Conservation (phyloP, 306 rosid species). For the Hippophae gyantsensis region DNA sequence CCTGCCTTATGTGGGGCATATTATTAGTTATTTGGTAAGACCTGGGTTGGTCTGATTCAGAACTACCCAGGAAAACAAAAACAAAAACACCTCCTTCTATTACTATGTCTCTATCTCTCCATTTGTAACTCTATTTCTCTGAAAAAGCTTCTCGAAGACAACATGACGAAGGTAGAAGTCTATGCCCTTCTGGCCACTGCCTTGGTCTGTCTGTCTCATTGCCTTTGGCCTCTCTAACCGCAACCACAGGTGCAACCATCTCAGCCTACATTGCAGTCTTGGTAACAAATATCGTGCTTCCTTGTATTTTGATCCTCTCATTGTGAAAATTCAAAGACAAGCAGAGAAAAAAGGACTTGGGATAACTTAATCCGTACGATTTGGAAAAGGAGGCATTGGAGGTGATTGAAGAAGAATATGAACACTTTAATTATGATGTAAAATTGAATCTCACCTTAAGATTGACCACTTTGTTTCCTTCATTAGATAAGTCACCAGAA, state of each 20-base stretch:
- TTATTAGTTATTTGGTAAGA: neutral
- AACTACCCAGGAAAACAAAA: neutral
- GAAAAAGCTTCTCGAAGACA: neutral
- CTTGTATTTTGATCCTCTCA: constrained; percentile 40
- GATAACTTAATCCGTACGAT: neutral
- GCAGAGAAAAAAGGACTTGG: constrained; percentile 5
- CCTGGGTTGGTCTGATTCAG: neutral
- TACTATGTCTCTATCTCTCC: neutral
- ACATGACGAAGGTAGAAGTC: constrained; percentile 73
- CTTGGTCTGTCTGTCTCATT: constrained; percentile 26
- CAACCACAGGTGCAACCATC: neutral
- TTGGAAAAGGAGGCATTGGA: too few species aligned
- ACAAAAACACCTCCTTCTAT: constrained; percentile 6
- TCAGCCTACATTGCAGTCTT: constrained; percentile 36
- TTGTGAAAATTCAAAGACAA: constrained; percentile 19
- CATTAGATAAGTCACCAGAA: constrained; percentile 45
- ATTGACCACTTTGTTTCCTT: constrained; percentile 50
- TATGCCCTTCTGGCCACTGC: constrained; percentile 46
- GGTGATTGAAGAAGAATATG: neutral
- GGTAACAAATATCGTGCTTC: constrained; percentile 30
- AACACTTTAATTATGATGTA: constrained; percentile 1
- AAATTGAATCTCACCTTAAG: constrained; percentile 54
- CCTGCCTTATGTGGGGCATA: too few species aligned
- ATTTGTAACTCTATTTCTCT: neutral
- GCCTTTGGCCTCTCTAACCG: constrained; percentile 17